Conservation (phyloP, 1,284 basidiomycete genomes). For the Pseudozyma sp. region DNA sequence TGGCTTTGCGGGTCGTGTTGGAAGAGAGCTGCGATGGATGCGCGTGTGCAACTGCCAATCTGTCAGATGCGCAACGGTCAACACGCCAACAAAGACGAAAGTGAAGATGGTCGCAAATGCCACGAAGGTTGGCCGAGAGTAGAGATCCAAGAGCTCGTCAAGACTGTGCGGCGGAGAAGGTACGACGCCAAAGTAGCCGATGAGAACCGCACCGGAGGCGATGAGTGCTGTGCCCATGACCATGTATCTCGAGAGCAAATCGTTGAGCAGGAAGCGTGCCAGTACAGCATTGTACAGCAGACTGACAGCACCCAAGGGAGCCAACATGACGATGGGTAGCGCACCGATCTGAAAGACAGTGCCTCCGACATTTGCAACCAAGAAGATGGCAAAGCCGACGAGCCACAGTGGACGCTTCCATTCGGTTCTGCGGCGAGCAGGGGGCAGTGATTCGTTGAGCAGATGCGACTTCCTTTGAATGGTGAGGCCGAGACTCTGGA, state of each 20-base stretch:
- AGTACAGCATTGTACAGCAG: conserved; percentile 96
- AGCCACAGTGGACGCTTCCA: conserved; percentile 66
- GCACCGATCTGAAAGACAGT: conserved; percentile 94
- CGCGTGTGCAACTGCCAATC: conserved; percentile 65
- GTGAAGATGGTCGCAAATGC: conserved; percentile 76
- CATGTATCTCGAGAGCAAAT: conserved; percentile 86
- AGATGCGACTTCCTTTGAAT: conserved; percentile 96
- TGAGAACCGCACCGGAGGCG: conserved; percentile 86
- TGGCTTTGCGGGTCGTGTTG: conserved; percentile 15
- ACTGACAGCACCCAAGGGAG: conserved; percentile 87
- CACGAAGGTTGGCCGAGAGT: conserved; percentile 82
- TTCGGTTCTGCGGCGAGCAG: conserved; percentile 64
- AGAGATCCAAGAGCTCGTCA: conserved; percentile 84
- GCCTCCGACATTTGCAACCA: conserved; percentile 86
- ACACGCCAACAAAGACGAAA: conserved; percentile 75
- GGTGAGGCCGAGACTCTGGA: conserved; percentile 89
- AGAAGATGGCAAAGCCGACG: conserved; percentile 76
- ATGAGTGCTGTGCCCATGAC: conserved; percentile 87
- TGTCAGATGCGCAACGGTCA: conserved; percentile 60
- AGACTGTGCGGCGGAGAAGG: conserved; percentile 89
- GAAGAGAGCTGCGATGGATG: conserved; percentile 29
- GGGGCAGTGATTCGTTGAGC: conserved; percentile 80
- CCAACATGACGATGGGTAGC: conserved; percentile 71
- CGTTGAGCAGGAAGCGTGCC: conserved; percentile 84
- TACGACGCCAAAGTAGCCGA: conserved; percentile 91